Evolutionary conservation across 768 basidiomycete species (phyloP), one percentile per base, ranked within the genome.

Genomic region (Boletellus emodensis): DNA sequence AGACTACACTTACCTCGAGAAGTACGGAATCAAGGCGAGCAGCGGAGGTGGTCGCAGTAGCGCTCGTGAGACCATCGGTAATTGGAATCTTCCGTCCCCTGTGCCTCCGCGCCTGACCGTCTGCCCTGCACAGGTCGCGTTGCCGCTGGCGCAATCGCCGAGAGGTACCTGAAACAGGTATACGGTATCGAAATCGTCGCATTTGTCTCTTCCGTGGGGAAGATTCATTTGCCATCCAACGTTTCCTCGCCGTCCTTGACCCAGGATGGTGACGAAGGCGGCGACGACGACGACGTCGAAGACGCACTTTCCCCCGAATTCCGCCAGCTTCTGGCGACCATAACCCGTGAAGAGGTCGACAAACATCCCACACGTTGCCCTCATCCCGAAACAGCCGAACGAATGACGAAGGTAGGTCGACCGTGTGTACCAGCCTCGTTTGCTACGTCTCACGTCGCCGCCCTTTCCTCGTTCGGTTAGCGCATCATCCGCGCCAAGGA

Each of bases 81-180:
- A 44, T 69, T 56, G 1, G 48, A 12, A 42, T 46, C 37, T 42
- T 45, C 35, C 50, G 34, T 32, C 6, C 32, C n/a, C 53, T 18
- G 26, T 20, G 48, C 14, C 44, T 44, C 28, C 47, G 18, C 24
- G 36, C 15, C 42, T 60, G 15, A 51, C 50, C 30, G 38, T 28
- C 32, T 33, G 40, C 12, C 49, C 54, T 40, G 48, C 26, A 38
- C 60, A 93, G 90, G 90, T 24, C 89, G 96, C 44, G 96, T 99
- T 28, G 96, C 96, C 6, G 96, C 96, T 10, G 96, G 96, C 32
- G 93, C 96, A 11, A 97, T 99, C 61, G 96, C 96, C 5, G 96
- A 98, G 72, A 91, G 84, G 67, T 99, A 97, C 70, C 80, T 99
- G 47, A 90, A 83, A 59, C 68, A 81, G 46, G 93, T 83, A 10